Evolutionary conservation across 1,139 yeast species (phyloP).

Genomic region (Debaryomyces subglobosus): DNA sequence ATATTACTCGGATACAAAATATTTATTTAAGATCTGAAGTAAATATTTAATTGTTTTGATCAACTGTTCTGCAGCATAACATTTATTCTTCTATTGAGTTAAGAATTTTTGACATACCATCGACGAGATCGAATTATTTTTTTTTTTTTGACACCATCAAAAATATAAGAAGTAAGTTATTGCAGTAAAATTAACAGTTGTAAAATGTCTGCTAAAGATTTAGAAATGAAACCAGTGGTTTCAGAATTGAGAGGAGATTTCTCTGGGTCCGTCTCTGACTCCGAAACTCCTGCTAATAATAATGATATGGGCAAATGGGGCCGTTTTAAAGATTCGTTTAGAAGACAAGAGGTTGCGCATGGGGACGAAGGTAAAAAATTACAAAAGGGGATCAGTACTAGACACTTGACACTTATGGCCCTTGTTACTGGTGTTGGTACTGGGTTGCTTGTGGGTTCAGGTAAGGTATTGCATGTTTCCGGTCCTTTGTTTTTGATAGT

Average conservation of each 20-base stretch:
- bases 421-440: conserved; percentile 47
- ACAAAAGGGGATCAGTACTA: conserved; percentile 35
- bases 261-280: conserved; percentile 16
- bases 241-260: conserved; percentile 21
- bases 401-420: conserved; percentile 42
- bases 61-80: background rate
- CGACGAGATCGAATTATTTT: background rate
- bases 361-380: conserved; percentile 33
- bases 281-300: conserved; percentile 17
- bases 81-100: background rate
- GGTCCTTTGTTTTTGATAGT: conserved; percentile 41
- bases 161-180: background rate
- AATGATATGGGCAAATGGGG: conserved; percentile 21
- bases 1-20: background rate
- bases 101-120: background rate
- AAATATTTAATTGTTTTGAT: background rate
- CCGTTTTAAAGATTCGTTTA: conserved; percentile 36
- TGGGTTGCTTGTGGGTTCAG: conserved; percentile 45
- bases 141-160: background rate
- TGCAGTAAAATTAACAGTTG: background rate
- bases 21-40: background rate
- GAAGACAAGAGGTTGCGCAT: conserved; percentile 22
- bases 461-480: conserved; percentile 32
- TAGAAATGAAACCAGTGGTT: conserved; percentile 20
- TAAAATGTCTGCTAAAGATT: conserved; percentile 8